phyloP scores from a whole-genome alignment of 305 asterid genomes.

The Fraxinus baroniana region DNA sequence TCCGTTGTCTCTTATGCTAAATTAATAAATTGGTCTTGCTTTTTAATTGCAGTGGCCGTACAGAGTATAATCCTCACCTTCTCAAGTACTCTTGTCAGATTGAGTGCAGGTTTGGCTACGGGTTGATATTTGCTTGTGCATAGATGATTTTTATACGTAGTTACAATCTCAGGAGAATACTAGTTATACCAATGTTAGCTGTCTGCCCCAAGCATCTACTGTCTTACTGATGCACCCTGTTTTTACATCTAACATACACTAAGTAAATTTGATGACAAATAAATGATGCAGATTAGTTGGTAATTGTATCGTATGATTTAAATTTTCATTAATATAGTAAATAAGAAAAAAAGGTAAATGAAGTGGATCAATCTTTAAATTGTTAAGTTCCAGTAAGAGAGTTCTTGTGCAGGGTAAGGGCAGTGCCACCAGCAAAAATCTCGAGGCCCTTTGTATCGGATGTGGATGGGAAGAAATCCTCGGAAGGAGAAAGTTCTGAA shows the following conservation, averaged over 20 bases:
- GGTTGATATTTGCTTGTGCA: neutral
- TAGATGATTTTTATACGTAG: neutral
- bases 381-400: neutral
- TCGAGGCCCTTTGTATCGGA: conserved; percentile 35
- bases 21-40: conserved; percentile 10
- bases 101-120: conserved; percentile 73
- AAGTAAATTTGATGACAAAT: neutral
- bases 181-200: neutral
- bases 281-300: neutral
- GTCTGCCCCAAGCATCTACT: neutral
- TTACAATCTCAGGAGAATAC: neutral
- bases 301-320: neutral
- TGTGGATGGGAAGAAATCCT: conserved; percentile 29
- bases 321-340: neutral
- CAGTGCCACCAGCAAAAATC: conserved; percentile 64
- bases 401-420: conserved; percentile 52
- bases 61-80: conserved; percentile 72
- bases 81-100: conserved; percentile 94
- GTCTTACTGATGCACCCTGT: neutral
- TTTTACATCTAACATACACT: neutral
- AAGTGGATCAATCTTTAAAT: neutral
- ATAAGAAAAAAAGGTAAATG: neutral
- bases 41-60: conserved; percentile 70
- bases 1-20: neutral
- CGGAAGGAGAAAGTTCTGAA: conserved; percentile 15